Conservation (phyloP, 2,329 filamentous ascomycete genomes). For the Cercospora sp. region DNA sequence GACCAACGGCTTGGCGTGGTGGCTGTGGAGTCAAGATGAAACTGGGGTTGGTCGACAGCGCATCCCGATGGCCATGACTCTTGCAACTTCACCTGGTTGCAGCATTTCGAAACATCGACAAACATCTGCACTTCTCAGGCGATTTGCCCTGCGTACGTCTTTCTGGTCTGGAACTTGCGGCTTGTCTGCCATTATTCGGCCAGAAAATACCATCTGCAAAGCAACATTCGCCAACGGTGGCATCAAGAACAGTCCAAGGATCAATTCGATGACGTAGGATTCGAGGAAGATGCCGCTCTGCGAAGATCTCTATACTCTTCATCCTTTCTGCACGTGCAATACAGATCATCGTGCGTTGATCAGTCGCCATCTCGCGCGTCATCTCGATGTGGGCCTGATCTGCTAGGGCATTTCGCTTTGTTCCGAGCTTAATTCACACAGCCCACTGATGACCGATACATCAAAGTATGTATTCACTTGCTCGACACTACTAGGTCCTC, state of each 20-base stretch:
- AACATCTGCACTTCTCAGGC: neutral
- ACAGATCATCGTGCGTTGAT: neutral
- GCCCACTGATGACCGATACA: neutral
- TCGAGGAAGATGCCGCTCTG: neutral
- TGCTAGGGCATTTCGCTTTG: neutral
- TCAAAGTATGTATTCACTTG: neutral
- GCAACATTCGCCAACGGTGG: neutral
- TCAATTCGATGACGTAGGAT: neutral
- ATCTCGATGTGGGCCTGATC: neutral
- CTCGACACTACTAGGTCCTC: neutral
- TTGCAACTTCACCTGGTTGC: slow-evolving; percentile 13
- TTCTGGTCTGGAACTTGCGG: neutral
- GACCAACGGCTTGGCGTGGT: neutral
- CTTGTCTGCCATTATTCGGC: neutral
- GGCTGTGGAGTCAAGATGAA: neutral
- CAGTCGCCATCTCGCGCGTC: slow-evolving; percentile 1
- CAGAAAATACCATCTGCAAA: neutral
- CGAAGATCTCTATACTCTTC: neutral
- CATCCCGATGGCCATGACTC: slow-evolving; percentile 9
- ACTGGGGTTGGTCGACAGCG: slow-evolving; percentile 4
- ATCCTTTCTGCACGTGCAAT: neutral
- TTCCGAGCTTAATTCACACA: neutral
- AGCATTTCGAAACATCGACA: neutral
- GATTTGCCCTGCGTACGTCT: neutral
- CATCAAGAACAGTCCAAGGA: neutral